Conservation (phyloP, 2,329 filamentous ascomycete genomes). For the Lachnellula occidentalis region DNA sequence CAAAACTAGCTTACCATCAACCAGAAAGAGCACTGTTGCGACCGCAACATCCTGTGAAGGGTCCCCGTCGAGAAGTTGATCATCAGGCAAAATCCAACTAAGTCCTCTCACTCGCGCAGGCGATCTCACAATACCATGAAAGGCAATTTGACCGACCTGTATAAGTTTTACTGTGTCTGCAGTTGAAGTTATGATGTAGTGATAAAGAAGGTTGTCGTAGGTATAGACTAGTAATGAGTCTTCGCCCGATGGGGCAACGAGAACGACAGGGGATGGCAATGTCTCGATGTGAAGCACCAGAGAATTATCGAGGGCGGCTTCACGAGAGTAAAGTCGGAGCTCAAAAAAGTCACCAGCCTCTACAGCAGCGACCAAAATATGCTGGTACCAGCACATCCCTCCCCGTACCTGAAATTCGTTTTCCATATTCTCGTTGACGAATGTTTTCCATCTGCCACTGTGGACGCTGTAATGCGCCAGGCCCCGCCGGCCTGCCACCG, state of each 20-base stretch:
- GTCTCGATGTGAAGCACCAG: conserved; percentile 71
- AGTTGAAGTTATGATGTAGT: conserved; percentile 79
- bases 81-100: conserved; percentile 92
- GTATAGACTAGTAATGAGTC: conserved; percentile 96
- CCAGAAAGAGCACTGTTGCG: conserved; percentile 90
- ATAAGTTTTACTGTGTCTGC: conserved; percentile 69
- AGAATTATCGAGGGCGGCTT: conserved; percentile 68
- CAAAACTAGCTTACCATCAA: conserved; percentile 92
- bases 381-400: conserved; percentile 98
- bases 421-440: conserved; percentile 73
- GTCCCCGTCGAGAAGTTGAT: conserved; percentile 82
- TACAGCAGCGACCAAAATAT: conserved; percentile 89
- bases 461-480: conserved; percentile 93
- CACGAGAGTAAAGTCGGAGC: conserved; percentile 87
- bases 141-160: conserved; percentile 95
- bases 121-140: conserved; percentile 92
- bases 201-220: conserved; percentile 91
- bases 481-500: conserved; percentile 88
- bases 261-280: conserved; percentile 79
- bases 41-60: conserved; percentile 92
- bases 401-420: conserved; percentile 89
- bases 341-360: conserved; percentile 78
- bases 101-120: conserved; percentile 87
- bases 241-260: conserved; percentile 82
- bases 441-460: conserved; percentile 94